Conservation (phyloP, 345 rosid species). For the Dimocarpus longan region DNA sequence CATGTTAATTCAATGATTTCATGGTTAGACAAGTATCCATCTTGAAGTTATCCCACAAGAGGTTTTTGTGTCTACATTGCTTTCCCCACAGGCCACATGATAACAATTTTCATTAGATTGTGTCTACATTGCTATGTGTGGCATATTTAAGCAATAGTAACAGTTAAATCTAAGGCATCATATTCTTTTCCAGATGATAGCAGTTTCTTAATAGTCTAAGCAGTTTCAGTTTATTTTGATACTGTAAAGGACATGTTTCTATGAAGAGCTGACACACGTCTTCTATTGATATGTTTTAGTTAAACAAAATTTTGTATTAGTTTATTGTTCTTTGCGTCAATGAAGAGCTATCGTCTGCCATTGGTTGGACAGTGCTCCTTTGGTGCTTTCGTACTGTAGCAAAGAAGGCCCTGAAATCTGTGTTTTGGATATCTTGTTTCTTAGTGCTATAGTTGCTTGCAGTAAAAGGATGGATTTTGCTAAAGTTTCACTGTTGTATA, state of each 20-base stretch:
- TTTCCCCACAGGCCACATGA: no score
- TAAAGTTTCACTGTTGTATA: not conserved
- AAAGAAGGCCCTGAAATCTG: not conserved
- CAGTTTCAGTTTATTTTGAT: not conserved
- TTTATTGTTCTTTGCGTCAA: no score
- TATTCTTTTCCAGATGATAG: not conserved
- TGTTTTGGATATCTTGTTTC: not conserved
- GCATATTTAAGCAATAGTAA: not conserved
- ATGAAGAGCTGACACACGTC: not conserved
- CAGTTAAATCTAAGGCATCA: not conserved
- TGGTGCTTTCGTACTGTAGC: not conserved
- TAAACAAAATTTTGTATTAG: no score
- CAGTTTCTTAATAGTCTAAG: not conserved
- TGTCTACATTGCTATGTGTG: not conserved
- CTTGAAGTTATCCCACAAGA: not conserved
- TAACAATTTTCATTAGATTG: not conserved
- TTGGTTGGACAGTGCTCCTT: no score
- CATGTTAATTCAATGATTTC: not conserved
- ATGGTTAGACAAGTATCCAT: not conserved
- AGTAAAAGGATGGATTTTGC: not conserved
- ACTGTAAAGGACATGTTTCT: not conserved
- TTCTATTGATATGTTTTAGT: not conserved
- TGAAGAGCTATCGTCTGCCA: no score
- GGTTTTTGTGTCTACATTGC: not conserved
- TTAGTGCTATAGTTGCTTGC: not conserved